Evolutionary conservation across 768 basidiomycete species (phyloP).

Genomic region (Cubamyces sp.): DNA sequence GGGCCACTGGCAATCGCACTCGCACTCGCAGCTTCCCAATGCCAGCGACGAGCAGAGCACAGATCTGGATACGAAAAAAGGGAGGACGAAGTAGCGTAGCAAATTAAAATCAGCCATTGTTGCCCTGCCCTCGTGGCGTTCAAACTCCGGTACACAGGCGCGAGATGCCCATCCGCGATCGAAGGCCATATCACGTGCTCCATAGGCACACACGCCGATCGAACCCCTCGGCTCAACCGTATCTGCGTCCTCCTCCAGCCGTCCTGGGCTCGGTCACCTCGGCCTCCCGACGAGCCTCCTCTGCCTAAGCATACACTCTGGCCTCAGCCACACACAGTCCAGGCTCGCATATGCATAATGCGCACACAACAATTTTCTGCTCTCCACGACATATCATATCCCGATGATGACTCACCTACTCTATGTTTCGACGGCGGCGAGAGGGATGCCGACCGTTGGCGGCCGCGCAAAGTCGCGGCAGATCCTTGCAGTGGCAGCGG

Average conservation of each 20-base stretch:
- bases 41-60: constrained; percentile 24
- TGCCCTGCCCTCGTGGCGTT: constrained; percentile 25
- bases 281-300: background rate
- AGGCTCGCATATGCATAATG: background rate
- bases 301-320: background rate
- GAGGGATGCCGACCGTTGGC: background rate
- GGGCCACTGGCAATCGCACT: constrained; percentile 6
- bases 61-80: constrained; percentile 20
- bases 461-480: background rate
- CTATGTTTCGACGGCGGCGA: background rate
- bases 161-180: constrained; percentile 14
- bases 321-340: background rate
- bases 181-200: constrained; percentile 15
- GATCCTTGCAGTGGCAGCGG: background rate
- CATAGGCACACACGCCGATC: constrained; percentile 7
- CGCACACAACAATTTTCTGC: background rate
- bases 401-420: constrained; percentile 10
- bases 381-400: background rate
- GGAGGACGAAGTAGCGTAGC: constrained; percentile 1
- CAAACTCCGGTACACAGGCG: constrained; percentile 26
- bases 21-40: constrained; percentile 7
- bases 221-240: constrained; percentile 9
- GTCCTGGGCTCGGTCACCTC: constrained; percentile 7
- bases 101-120: constrained; percentile 17
- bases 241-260: background rate